Evolutionary conservation across 2,329 filamentous ascomycete species (phyloP).

Genomic region (Aspergillus felis): DNA sequence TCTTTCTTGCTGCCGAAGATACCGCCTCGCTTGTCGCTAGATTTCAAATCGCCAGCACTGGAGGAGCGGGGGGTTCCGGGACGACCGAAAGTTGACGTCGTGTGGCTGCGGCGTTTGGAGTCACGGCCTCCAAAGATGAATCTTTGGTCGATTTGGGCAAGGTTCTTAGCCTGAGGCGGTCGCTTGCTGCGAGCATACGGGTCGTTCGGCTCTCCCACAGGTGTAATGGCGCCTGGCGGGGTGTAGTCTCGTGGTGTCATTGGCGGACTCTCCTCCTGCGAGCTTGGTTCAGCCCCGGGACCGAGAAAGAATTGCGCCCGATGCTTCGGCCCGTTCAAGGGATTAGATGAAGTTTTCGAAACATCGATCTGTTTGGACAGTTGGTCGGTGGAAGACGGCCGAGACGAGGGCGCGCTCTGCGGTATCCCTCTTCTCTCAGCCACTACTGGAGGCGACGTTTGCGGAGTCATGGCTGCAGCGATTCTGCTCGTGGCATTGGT

Average conservation of each 20-base stretch:
- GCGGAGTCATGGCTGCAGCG: conserved; percentile 47
- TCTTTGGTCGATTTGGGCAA: conserved; percentile 68
- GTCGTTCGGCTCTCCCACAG: conserved; percentile 74
- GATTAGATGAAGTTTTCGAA: conserved; percentile 41
- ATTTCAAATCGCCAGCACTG: conserved; percentile 39
- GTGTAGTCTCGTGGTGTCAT: conserved; percentile 51
- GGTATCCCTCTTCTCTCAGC: conserved; percentile 28
- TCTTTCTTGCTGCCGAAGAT: conserved; percentile 56
- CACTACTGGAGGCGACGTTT: conserved; percentile 48
- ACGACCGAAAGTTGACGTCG: conserved; percentile 45
- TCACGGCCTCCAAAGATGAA: conserved; percentile 82
- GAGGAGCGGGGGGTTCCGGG: conserved; percentile 44
- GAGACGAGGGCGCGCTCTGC: conserved; percentile 36
- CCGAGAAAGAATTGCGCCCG: conserved; percentile 55
- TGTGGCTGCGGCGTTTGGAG: conserved; percentile 59
- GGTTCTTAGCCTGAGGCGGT: conserved; percentile 62
- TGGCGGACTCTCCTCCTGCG: conserved; percentile 60
- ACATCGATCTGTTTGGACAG: conserved; percentile 41
- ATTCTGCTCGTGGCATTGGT: conserved; percentile 32
- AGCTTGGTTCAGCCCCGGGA: conserved; percentile 52
- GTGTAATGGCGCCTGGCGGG: conserved; percentile 72
- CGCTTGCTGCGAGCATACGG: conserved; percentile 82
- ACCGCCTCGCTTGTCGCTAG: conserved; percentile 50
- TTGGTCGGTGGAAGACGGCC: conserved; percentile 40
- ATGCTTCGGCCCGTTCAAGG: conserved; percentile 46